These are phyloP conservation scores for Crassisporium funariophilum DNA, from an alignment of 768 basidiomycete genomes.

Conservation along the genomic window DNA sequence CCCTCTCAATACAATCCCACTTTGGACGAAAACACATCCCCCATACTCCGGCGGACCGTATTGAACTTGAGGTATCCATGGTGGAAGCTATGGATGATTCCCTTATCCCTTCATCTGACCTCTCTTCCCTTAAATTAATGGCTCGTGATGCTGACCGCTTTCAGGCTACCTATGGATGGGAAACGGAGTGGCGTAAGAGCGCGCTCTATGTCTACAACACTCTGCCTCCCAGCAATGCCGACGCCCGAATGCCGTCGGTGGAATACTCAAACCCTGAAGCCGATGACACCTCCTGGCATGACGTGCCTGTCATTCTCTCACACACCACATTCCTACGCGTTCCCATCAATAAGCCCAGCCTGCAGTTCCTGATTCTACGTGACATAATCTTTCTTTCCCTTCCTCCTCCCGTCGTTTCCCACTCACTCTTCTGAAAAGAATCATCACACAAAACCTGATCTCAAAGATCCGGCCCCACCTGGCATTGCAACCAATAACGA, in stretches of 20 bases:
- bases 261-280: neutral
- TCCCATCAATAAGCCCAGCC: constrained; percentile 19
- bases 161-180: constrained; percentile 27
- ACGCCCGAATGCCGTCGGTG: neutral
- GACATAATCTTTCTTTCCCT: constrained; percentile 26
- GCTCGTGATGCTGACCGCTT: constrained; percentile 27
- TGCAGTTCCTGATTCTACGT: constrained; percentile 9
- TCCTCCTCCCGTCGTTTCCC: constrained; percentile 11
- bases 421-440: constrained; percentile 19
- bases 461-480: constrained; percentile 18
- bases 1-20: neutral
- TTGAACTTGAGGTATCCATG: constrained; percentile 1
- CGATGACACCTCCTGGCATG: too few relatives aligned
- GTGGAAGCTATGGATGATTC: constrained; percentile 17
- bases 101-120: constrained; percentile 5
- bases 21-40: neutral
- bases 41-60: neutral
- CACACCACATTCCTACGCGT: constrained; percentile 23
- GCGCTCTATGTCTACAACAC: constrained; percentile 12
- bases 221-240: neutral
- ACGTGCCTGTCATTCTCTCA: constrained; percentile 13
- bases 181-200: constrained; percentile 23
- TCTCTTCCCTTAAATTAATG: constrained; percentile 6
- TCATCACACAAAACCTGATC: constrained; percentile 23
- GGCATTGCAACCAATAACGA: constrained; percentile 24